Percentiles rank a stretch among this genome's conserved stretches.
Conservation (phyloP, 2,329 filamentous ascomycete species). For the Juglanconis oblonga region DNA sequence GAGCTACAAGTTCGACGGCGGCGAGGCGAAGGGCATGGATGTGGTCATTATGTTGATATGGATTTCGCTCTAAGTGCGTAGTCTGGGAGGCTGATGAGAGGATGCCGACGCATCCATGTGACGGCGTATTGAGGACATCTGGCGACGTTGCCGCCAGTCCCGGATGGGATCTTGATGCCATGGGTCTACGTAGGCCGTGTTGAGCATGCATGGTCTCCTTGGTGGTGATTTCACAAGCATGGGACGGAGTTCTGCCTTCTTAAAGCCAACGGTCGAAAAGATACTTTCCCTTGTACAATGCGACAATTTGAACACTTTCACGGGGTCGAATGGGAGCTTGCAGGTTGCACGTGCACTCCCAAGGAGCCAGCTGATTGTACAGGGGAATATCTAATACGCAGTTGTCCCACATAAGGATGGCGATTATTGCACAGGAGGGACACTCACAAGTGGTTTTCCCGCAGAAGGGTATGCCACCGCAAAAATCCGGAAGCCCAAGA, state of each 20-base stretch:
- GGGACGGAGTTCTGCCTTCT: conserved; percentile 1
- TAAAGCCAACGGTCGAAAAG: not conserved
- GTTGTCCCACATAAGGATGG: not conserved
- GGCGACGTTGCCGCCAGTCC: not conserved
- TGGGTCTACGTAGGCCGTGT: not conserved
- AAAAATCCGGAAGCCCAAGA: too few relatives aligned
- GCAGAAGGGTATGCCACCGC: too few relatives aligned
- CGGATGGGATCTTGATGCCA: not conserved
- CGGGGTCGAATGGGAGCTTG: not conserved
- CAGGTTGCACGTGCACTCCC: not conserved
- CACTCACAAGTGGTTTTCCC: too few relatives aligned
- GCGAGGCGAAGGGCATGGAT: conserved; percentile 64
- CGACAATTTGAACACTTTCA: not conserved
- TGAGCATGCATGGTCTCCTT: not conserved
- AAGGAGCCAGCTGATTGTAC: too few relatives aligned
- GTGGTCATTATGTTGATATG: conserved; percentile 74
- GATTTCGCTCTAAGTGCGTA: conserved; percentile 59
- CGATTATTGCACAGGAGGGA: too few relatives aligned
- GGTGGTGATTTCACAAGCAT: not conserved
- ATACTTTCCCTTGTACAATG: not conserved
- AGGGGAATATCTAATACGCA: too few relatives aligned
- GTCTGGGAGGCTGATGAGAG: not conserved
- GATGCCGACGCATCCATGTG: not conserved
- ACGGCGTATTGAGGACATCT: not conserved
- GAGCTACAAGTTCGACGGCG: conserved; percentile 79